Evolutionary conservation across 1,284 basidiomycete genomes (phyloP).

Genomic region (Boletellus sp.): DNA sequence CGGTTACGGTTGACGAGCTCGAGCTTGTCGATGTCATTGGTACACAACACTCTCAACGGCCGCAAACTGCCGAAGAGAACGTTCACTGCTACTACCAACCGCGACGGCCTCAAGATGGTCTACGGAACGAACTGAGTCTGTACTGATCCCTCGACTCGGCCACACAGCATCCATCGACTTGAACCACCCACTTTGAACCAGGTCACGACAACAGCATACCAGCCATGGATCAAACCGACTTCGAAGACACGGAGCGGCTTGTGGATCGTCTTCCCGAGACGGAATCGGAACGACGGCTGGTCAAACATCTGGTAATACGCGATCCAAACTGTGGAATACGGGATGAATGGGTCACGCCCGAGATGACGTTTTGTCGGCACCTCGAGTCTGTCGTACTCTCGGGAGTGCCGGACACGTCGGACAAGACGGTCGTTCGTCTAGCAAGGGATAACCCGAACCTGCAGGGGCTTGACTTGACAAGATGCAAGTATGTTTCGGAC

Average conservation of each 20-base stretch:
- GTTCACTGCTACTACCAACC: too few species aligned
- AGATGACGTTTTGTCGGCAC: slow-evolving; percentile 63
- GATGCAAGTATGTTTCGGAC: slow-evolving; percentile 76
- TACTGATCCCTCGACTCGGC: not conserved
- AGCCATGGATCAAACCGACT: slow-evolving; percentile 24
- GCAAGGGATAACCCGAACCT: slow-evolving; percentile 65
- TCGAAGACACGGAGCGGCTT: slow-evolving; percentile 50
- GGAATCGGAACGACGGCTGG: slow-evolving; percentile 50
- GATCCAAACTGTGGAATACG: slow-evolving; percentile 42
- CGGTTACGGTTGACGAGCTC: slow-evolving; percentile 49
- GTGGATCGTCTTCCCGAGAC: slow-evolving; percentile 49
- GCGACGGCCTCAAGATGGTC: not conserved
- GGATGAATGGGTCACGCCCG: slow-evolving; percentile 61
- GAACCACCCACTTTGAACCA: not conserved
- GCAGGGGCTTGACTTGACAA: slow-evolving; percentile 75
- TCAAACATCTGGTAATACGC: slow-evolving; percentile 54
- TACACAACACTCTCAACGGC: not conserved
- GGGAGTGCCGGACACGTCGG: slow-evolving; percentile 63
- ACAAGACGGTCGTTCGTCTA: slow-evolving; percentile 64
- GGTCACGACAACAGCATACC: slow-evolving; percentile 1
- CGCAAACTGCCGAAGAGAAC: slow-evolving; percentile 27
- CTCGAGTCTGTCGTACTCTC: slow-evolving; percentile 75
- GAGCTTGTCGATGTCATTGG: slow-evolving; percentile 46
- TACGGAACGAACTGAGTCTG: not conserved
- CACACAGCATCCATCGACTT: slow-evolving; percentile 5